Evolutionary conservation across 2,329 filamentous ascomycete species (phyloP).

Genomic region (Phyllosticta paracitricarpa): DNA sequence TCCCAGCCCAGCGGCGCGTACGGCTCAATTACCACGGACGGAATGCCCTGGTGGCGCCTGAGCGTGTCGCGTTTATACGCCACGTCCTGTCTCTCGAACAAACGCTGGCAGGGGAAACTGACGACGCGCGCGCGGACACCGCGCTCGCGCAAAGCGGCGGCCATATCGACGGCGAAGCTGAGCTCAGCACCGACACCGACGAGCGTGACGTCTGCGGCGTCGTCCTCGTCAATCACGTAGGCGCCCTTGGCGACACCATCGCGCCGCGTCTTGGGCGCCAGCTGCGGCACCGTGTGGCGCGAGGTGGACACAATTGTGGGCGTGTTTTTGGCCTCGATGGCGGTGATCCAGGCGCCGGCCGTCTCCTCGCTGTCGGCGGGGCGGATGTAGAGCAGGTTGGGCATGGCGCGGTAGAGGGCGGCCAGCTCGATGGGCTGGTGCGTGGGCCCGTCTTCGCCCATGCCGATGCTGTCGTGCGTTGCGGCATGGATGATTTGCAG

Average conservation of each 20-base stretch:
- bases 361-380: conserved; percentile 50
- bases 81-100: conserved; percentile 39
- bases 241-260: conserved; percentile 36
- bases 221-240: conserved; percentile 37
- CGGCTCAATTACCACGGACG: conserved; percentile 50
- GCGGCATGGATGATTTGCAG: conserved; percentile 90
- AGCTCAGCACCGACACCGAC: conserved; percentile 44
- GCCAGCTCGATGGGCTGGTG: conserved; percentile 99
- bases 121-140: conserved; percentile 37
- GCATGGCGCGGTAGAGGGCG: conserved; percentile 63
- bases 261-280: conserved; percentile 28
- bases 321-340: conserved; percentile 33
- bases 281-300: conserved; percentile 34
- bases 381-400: conserved; percentile 51
- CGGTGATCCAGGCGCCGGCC: conserved; percentile 44
- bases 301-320: conserved; percentile 42
- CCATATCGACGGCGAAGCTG: conserved; percentile 35
- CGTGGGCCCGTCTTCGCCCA: conserved; percentile 95
- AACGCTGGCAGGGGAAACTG: conserved; percentile 40
- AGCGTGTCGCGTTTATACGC: conserved; percentile 40
- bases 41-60: conserved; percentile 31
- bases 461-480: conserved; percentile 97
- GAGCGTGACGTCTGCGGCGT: conserved; percentile 39
- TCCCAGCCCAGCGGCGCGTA: conserved; percentile 51
- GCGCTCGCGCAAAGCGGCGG: conserved; percentile 27